Evolutionary conservation across 2,329 filamentous ascomycete genomes (phyloP), one percentile per base, ranked within the genome.

Genomic region (Phialophora expanda): DNA sequence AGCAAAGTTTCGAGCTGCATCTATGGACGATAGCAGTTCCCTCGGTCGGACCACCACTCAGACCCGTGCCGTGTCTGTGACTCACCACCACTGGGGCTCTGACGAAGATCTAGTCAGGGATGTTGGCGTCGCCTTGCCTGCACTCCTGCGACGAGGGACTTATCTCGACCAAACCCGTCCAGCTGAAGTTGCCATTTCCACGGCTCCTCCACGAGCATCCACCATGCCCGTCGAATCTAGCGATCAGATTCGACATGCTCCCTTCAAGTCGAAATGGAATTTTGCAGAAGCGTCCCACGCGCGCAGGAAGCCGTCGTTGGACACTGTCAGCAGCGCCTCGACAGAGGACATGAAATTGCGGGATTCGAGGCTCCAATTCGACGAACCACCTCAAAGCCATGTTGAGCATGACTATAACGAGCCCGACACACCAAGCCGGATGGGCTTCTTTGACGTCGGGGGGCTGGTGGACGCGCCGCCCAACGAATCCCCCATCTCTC

Each of bases 71-170:
- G 83, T 12, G 80, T 93, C 90, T 0, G 80, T 90, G 46, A 88
- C 89, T 53, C 79, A 88, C 66, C 85, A 86, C 57, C 87, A 91
- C 63, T 94, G 91, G 89, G 93, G 92, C 51, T 97, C 92, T 72
- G 94, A 98, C 73, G 93, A 96, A 74, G 92, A 98, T 75, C 85
- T 98, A 0, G 92, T 96, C 4, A 84, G 90, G 58, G 91, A 89
- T 66, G 74, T 97, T 3, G 93, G 94, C 7, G 86, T 94, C 46
- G 86, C 90, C 12, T 84, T 87, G 34, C 81, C 83, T 14, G 79
- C 84, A 4, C 81, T 84, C 17, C 75, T 87, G 57, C 75, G 80
- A 50, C 79, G 75, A 41, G 66, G 63, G 6, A 54, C 30, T 24
- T 65, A 46, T 14, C 34, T 61, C 26, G 61, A 63, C 20, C 59